Evolutionary conservation across 176 grass and related monocot species (phyloP).

Genomic region (Oropetium thomaeum): DNA sequence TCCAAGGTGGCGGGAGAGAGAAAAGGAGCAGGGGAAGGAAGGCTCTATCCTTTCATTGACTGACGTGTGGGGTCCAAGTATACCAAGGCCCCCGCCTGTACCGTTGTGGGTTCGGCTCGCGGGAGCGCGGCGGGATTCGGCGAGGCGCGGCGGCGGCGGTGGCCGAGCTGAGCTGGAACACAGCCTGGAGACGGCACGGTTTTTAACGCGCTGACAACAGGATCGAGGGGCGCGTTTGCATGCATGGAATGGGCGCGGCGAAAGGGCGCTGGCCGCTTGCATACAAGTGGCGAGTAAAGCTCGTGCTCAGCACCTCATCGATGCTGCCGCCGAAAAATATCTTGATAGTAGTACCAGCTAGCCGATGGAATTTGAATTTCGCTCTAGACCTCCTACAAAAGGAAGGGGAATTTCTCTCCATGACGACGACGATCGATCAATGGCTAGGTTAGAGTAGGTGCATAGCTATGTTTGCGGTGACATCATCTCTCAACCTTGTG

Average conservation of each 20-base stretch:
- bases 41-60: fast-evolving
- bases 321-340: no score
- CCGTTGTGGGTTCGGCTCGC: background rate
- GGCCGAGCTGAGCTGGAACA: constrained; percentile 24
- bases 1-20: constrained; percentile 24
- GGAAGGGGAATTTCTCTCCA: no score
- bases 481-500: no score
- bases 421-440: no score
- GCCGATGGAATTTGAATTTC: no score
- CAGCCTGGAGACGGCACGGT: constrained; percentile 2
- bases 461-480: no score
- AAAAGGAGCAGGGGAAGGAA: no score
- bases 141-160: background rate
- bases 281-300: background rate
- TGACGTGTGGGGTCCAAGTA: background rate
- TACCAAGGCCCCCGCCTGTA: fast-evolving
- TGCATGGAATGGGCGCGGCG: background rate
- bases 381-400: no score
- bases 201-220: background rate
- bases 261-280: background rate
- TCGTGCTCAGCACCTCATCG: background rate
- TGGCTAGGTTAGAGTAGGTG: no score
- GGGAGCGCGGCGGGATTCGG: background rate
- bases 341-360: background rate
- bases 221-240: background rate